Evolutionary conservation across 1,284 basidiomycete species (phyloP).

Genomic region (Rhodotorula sp.): DNA sequence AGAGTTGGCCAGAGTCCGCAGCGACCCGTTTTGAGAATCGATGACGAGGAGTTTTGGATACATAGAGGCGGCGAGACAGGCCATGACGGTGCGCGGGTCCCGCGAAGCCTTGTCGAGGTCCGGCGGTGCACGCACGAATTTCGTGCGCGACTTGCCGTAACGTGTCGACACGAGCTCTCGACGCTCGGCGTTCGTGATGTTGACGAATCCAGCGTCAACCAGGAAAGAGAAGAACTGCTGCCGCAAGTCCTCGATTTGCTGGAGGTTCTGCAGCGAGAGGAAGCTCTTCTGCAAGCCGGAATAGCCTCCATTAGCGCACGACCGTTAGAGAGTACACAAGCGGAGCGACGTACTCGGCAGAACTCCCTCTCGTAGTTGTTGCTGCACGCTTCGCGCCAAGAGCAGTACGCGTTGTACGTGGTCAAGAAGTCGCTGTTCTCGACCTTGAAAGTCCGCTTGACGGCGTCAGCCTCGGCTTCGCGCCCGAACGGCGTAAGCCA

Average conservation of each 20-base stretch:
- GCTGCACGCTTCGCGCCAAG: slow-evolving; percentile 76
- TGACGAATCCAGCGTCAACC: slow-evolving; percentile 82
- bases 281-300: slow-evolving; percentile 32
- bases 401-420: slow-evolving; percentile 82
- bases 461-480: slow-evolving; percentile 80
- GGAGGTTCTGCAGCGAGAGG: slow-evolving; percentile 64
- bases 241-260: slow-evolving; percentile 94
- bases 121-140: slow-evolving; percentile 72
- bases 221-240: slow-evolving; percentile 81
- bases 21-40: slow-evolving; percentile 59
- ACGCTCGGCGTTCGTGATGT: slow-evolving; percentile 64
- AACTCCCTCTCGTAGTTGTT: slow-evolving; percentile 56
- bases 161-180: slow-evolving; percentile 72
- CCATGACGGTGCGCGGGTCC: slow-evolving; percentile 65
- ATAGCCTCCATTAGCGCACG: background rate
- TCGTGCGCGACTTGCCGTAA: slow-evolving; percentile 58
- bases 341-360: slow-evolving; percentile 60
- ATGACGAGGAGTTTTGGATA: slow-evolving; percentile 86
- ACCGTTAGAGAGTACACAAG: no score
- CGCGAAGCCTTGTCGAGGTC: slow-evolving; percentile 69
- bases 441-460: slow-evolving; percentile 74
- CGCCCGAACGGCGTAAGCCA: slow-evolving; percentile 86
- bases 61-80: slow-evolving; percentile 79
- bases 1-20: slow-evolving; percentile 85
- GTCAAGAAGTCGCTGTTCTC: slow-evolving; percentile 97